phyloP scores from a whole-genome alignment of 768 basidiomycete species.

The Solioccasus polychromus region DNA sequence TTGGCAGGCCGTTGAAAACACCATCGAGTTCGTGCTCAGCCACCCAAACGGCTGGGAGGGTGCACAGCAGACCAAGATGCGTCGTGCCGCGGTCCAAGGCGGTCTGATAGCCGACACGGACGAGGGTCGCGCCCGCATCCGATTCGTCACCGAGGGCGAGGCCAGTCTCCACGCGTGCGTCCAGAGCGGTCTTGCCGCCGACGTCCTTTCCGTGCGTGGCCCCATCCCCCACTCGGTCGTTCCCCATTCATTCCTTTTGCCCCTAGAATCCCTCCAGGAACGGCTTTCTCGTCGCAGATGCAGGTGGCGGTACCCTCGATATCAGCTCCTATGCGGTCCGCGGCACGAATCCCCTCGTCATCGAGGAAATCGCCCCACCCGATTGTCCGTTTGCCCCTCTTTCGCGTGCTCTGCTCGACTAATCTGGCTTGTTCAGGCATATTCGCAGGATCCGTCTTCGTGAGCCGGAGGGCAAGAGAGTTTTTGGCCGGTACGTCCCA shows the following conservation, averaged over 20 bases:
- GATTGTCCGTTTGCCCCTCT: slow-evolving; percentile 52
- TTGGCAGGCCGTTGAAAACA: slow-evolving; percentile 67
- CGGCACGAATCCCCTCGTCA: slow-evolving; percentile 64
- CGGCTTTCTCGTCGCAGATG: slow-evolving; percentile 78
- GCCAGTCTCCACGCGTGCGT: slow-evolving; percentile 82
- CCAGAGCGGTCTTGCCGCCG: slow-evolving; percentile 70
- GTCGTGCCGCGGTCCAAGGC: slow-evolving; percentile 67
- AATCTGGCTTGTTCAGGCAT: slow-evolving; percentile 46
- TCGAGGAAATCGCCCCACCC: slow-evolving; percentile 81
- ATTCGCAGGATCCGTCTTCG: slow-evolving; percentile 82
- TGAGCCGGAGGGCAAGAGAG: slow-evolving; percentile 68
- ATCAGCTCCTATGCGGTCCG: slow-evolving; percentile 79
- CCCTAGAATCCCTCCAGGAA: slow-evolving; percentile 69
- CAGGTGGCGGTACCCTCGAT: slow-evolving; percentile 79
- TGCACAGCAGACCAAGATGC: slow-evolving; percentile 73
- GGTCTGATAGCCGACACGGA: slow-evolving; percentile 74
- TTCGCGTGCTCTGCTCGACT: neutral
- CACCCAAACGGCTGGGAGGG: slow-evolving; percentile 86
- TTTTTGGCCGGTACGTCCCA: slow-evolving; percentile 59
- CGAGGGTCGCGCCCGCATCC: slow-evolving; percentile 66
- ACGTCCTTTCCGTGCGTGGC: slow-evolving; percentile 64
- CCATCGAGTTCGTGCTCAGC: slow-evolving; percentile 71
- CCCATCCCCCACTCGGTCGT: neutral
- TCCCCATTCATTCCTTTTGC: slow-evolving; percentile 6
- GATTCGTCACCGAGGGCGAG: slow-evolving; percentile 83